These are phyloP conservation scores for Torulaspora maleeae DNA, from an alignment of 805 yeast species.

Conservation along the genomic window DNA sequence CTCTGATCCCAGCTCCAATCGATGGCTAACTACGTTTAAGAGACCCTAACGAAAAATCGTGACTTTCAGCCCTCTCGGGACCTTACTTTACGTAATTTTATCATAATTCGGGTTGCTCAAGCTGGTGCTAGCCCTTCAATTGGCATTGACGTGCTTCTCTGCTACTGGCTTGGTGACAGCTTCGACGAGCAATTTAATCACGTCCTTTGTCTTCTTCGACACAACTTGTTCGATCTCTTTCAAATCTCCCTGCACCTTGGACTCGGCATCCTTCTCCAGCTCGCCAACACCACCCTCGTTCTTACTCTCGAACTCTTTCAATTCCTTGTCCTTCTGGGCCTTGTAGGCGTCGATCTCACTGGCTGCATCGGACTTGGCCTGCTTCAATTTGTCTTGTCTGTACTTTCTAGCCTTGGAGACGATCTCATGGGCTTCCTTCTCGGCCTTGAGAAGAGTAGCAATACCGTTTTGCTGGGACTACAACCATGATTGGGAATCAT, in stretches of 20 bases:
- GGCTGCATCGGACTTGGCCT: slow-evolving; percentile 91
- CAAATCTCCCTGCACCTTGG: slow-evolving; percentile 65
- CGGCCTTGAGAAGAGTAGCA: slow-evolving; percentile 56
- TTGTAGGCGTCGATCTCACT: slow-evolving; percentile 84
- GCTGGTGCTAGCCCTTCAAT: background rate
- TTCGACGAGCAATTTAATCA: slow-evolving; percentile 70
- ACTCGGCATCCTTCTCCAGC: slow-evolving; percentile 69
- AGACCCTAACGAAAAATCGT: background rate
- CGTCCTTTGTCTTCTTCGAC: slow-evolving; percentile 56
- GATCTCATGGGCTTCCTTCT: slow-evolving; percentile 94
- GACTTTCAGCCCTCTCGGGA: background rate
- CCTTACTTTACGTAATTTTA: background rate
- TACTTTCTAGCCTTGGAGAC: slow-evolving; percentile 90
- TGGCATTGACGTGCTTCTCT: slow-evolving; percentile 75
- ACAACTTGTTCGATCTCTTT: slow-evolving; percentile 62
- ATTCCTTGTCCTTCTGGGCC: slow-evolving; percentile 74
- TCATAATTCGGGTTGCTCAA: slow-evolving; percentile 1
- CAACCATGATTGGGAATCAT: background rate
- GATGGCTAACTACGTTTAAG: background rate
- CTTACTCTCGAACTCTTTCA: slow-evolving; percentile 63
- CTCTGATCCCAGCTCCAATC: background rate
- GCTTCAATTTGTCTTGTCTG: slow-evolving; percentile 74
- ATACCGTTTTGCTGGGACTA: slow-evolving; percentile 36
- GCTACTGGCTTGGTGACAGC: slow-evolving; percentile 79
- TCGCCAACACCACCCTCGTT: slow-evolving; percentile 55